Evolutionary conservation across 495 filamentous ascomycete species (phyloP).

Genomic region (Physcia stellaris): DNA sequence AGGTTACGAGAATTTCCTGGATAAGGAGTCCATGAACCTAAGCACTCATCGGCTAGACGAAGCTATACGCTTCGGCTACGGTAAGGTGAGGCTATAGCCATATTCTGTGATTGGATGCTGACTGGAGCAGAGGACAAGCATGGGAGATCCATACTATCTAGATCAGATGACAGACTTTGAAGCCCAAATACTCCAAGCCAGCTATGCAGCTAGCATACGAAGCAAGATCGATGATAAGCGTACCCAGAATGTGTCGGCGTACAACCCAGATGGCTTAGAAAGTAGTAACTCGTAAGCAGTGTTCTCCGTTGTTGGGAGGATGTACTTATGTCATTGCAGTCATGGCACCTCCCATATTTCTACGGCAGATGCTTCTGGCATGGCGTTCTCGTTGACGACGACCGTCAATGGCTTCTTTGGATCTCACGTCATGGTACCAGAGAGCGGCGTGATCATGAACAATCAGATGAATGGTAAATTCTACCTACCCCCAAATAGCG

Average conservation of each 20-base stretch:
- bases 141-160: conserved; percentile 71
- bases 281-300: conserved; percentile 40
- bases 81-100: conserved; percentile 26
- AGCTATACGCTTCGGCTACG: conserved; percentile 79
- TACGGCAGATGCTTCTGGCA: conserved; percentile 49
- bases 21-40: conserved; percentile 35
- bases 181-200: conserved; percentile 43
- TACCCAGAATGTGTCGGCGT: conserved; percentile 54
- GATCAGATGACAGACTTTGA: conserved; percentile 43
- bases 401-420: conserved; percentile 84
- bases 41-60: conserved; percentile 76
- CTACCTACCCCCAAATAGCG: no score
- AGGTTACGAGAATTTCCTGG: conserved; percentile 49
- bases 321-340: conserved; percentile 8
- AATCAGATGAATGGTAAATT: conserved; percentile 72
- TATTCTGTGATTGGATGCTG: neutral
- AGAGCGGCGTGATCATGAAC: conserved; percentile 78
- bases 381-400: conserved; percentile 60
- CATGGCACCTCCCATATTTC: conserved; percentile 71
- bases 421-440: conserved; percentile 59
- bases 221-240: conserved; percentile 51
- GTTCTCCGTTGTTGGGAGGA: neutral
- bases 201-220: conserved; percentile 42
- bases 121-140: conserved; percentile 33
- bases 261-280: conserved; percentile 51